Conservation (phyloP, 176 grass and related monocot genomes). For the Carex littledalei region DNA sequence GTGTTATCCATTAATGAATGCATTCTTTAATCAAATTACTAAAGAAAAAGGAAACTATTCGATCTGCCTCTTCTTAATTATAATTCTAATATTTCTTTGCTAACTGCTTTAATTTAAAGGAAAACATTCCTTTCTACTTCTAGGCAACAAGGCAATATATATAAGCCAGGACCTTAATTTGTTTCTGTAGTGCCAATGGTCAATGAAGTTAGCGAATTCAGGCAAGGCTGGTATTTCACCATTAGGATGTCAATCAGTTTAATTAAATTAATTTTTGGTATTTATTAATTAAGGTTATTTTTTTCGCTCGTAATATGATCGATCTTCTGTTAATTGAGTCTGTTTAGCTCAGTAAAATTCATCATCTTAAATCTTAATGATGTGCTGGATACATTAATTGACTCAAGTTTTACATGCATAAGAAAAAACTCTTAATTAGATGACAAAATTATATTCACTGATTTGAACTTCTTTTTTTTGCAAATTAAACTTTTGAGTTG, state of each 20-base stretch:
- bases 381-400: too few species aligned
- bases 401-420: too few species aligned
- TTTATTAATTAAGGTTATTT: too few species aligned
- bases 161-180: not conserved
- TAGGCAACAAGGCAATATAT: not conserved
- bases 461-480: too few species aligned
- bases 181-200: not conserved
- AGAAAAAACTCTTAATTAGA: too few species aligned
- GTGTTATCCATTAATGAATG: not conserved
- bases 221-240: slow-evolving; percentile 24
- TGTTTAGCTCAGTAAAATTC: too few species aligned
- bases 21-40: not conserved
- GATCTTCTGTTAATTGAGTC: too few species aligned
- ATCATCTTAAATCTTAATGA: too few species aligned
- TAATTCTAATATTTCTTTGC: not conserved
- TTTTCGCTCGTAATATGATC: too few species aligned
- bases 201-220: slow-evolving; percentile 26
- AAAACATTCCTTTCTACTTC: not conserved
- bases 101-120: not conserved
- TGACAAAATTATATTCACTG: too few species aligned
- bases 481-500: too few species aligned
- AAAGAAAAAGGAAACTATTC: not conserved
- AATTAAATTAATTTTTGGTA: not conserved
- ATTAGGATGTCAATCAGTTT: slow-evolving; percentile 78
- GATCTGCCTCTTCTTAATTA: not conserved